Conservation (phyloP, 2,329 filamentous ascomycete species). For the Cladosporium sp. region DNA sequence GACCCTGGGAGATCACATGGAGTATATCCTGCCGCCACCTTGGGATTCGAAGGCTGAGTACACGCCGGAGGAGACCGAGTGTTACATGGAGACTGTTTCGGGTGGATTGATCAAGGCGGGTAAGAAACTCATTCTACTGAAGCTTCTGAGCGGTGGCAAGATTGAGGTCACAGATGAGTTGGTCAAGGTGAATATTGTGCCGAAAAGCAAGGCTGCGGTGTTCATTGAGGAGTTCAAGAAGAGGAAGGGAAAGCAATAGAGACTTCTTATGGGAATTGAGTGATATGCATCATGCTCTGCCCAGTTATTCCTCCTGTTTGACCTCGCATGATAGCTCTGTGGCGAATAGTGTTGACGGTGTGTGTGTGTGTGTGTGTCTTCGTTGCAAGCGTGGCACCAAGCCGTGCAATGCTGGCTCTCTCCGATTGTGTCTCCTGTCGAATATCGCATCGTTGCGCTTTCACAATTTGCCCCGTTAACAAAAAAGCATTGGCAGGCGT, state of each 20-base stretch:
- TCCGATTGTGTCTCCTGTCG: no score
- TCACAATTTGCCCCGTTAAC: no score
- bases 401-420: no score
- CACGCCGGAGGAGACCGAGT: slow-evolving; percentile 63
- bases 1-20: slow-evolving; percentile 69
- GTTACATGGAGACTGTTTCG: slow-evolving; percentile 77
- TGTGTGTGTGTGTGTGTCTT: no score
- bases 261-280: no score
- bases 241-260: slow-evolving; percentile 45
- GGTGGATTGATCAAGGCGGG: slow-evolving; percentile 87
- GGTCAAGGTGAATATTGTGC: slow-evolving; percentile 77
- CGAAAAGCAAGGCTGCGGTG: slow-evolving; percentile 60
- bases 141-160: slow-evolving; percentile 70
- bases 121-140: slow-evolving; percentile 73
- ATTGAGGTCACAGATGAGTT: slow-evolving; percentile 85
- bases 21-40: slow-evolving; percentile 80
- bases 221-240: slow-evolving; percentile 85
- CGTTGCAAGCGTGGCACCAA: no score
- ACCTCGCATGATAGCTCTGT: no score
- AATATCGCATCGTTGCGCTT: no score
- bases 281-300: no score
- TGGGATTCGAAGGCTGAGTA: slow-evolving; percentile 76
- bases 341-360: no score
- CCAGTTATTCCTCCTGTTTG: no score
- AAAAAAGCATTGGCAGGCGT: no score